Percentiles rank a stretch among this genome's conserved stretches.
phyloP scores from a whole-genome alignment of 306 rosid species.

The Calophaca sinica region DNA sequence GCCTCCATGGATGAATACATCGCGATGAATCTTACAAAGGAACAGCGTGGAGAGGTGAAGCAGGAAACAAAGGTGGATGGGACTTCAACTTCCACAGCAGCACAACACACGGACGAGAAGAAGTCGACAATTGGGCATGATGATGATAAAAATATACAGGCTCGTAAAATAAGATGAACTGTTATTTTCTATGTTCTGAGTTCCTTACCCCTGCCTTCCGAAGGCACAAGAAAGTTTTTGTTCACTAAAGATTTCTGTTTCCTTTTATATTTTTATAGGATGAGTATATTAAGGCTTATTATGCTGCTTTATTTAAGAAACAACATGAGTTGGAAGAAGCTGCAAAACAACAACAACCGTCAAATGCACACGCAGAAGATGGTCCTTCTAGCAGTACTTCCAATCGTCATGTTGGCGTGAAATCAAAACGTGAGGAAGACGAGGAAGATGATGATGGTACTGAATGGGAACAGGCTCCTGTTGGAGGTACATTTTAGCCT shows the following conservation, averaged over 20 bases:
- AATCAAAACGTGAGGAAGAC: constrained; percentile 70
- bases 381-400: constrained; percentile 55
- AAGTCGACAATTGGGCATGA: constrained; percentile 59
- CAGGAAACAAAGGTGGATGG: constrained; percentile 76
- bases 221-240: background rate
- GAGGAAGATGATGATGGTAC: constrained; percentile 69
- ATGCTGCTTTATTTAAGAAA: constrained; percentile 77
- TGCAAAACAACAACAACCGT: constrained; percentile 54
- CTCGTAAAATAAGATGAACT: constrained; percentile 41
- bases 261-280: constrained; percentile 59
- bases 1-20: constrained; percentile 98
- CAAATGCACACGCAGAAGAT: constrained; percentile 42
- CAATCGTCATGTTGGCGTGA: constrained; percentile 70
- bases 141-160: constrained; percentile 70
- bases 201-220: constrained; percentile 13
- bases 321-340: constrained; percentile 76
- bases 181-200: constrained; percentile 23
- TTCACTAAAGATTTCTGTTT: constrained; percentile 22
- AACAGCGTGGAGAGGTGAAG: constrained; percentile 90
- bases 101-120: constrained; percentile 69
- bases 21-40: constrained; percentile 92
- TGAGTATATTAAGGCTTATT: constrained; percentile 88
- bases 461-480: constrained; percentile 85
- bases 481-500: constrained; percentile 59
- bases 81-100: constrained; percentile 56